Percentiles rank a stretch among this genome's conserved stretches.
Conservation (phyloP, 1,139 yeast species). For the Pichia sp. region DNA sequence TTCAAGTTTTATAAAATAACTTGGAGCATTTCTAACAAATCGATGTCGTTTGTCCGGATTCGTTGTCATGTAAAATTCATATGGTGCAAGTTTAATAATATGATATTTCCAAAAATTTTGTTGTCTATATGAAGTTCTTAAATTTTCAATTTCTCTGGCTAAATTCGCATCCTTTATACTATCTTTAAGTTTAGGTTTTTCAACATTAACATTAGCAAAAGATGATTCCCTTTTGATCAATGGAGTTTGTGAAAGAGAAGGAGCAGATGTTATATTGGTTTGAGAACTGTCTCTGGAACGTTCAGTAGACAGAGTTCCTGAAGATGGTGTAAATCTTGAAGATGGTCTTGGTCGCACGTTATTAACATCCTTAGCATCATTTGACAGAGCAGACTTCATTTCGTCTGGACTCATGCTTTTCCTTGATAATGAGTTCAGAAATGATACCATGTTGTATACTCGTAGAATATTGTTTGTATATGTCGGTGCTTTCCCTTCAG, state of each 20-base stretch:
- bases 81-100: conserved; percentile 42
- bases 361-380: no score
- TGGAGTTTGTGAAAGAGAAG: conserved; percentile 6
- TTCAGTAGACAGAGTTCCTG: no score
- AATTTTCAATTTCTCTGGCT: conserved; percentile 10
- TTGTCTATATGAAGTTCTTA: conserved; percentile 11
- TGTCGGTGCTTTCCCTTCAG: no score
- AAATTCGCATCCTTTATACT: not conserved
- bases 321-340: no score
- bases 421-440: conserved; percentile 1
- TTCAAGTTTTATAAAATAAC: conserved; percentile 44
- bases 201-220: no score
- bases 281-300: no score
- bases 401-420: no score
- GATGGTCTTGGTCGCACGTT: no score
- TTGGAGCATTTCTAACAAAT: conserved; percentile 52
- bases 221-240: not conserved
- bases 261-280: no score
- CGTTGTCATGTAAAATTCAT: conserved; percentile 47
- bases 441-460: conserved; percentile 3
- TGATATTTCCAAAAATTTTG: conserved; percentile 56
- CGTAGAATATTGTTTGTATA: no score
- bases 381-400: no score
- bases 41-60: conserved; percentile 53
- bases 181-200: not conserved